Evolutionary conservation across 2,329 filamentous ascomycete species (phyloP).

Genomic region (Cercospora brassicicola): DNA sequence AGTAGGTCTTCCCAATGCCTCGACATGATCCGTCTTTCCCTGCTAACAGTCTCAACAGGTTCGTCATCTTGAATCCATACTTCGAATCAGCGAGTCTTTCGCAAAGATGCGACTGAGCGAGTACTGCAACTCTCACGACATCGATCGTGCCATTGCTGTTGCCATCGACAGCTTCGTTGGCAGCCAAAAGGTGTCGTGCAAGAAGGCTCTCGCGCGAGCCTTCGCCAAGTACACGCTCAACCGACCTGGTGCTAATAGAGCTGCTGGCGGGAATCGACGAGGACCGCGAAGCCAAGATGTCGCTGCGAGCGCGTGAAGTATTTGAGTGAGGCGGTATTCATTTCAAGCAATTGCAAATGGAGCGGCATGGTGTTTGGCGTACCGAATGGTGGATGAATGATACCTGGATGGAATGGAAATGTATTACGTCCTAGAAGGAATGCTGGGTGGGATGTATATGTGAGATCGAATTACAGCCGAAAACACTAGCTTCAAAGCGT

Average conservation of each 20-base stretch:
- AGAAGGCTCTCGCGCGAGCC: conserved; percentile 88
- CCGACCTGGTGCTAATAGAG: conserved; percentile 45
- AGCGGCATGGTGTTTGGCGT: background rate
- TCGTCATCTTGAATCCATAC: conserved; percentile 95
- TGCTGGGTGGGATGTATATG: too few relatives aligned
- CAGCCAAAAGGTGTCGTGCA: conserved; percentile 95
- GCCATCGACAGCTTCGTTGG: conserved; percentile 95
- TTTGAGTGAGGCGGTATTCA: background rate
- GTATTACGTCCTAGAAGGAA: too few relatives aligned
- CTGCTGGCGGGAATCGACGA: conserved; percentile 14
- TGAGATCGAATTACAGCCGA: too few relatives aligned
- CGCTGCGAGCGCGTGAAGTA: conserved; percentile 26
- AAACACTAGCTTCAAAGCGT: too few relatives aligned
- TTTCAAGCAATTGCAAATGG: background rate
- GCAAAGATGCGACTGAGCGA: conserved; percentile 98
- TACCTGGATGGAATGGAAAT: background rate
- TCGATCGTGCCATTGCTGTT: conserved; percentile 94
- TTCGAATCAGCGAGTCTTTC: conserved; percentile 91
- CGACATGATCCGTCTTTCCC: background rate
- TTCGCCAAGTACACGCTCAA: conserved; percentile 83
- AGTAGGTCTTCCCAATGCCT: conserved; percentile 57
- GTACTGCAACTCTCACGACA: conserved; percentile 85
- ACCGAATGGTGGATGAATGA: background rate
- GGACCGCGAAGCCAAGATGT: conserved; percentile 22
- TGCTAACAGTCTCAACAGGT: conserved; percentile 58